A percentile compares a stretch with the other conserved stretches of the same genome.
phyloP scores from a whole-genome alignment of 371 early-diverging fungal genomes.

The Mortierella sp. region DNA sequence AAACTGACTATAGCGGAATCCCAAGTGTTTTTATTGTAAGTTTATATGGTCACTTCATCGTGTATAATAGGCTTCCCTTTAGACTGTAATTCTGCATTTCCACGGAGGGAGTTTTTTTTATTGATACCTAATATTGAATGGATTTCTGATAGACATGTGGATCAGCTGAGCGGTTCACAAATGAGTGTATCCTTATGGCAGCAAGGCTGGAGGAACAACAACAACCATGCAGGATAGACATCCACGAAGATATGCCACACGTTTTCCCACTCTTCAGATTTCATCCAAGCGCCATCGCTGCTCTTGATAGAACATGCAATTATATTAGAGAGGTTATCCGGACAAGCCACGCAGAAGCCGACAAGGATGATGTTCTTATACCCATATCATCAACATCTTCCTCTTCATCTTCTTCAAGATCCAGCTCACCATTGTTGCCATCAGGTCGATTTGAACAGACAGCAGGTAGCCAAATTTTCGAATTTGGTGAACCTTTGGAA shows the following conservation, averaged over 20 bases:
- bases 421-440: constrained; percentile 4
- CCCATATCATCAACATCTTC: constrained; percentile 25
- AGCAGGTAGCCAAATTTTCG: neutral
- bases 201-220: constrained; percentile 40
- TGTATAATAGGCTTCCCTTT: neutral
- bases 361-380: constrained; percentile 17
- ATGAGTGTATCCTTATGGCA: constrained; percentile 43
- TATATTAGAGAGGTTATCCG: constrained; percentile 24
- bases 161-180: constrained; percentile 44
- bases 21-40: constrained; percentile 49
- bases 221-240: constrained; percentile 39
- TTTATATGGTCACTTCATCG: no score
- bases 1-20: constrained; percentile 38
- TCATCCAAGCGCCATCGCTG: constrained; percentile 26
- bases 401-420: constrained; percentile 11
- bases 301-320: constrained; percentile 34
- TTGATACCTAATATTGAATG: neutral
- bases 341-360: neutral
- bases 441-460: neutral
- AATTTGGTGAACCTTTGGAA: neutral
- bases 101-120: neutral
- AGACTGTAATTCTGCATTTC: neutral
- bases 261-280: constrained; percentile 47
- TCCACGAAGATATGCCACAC: constrained; percentile 51
- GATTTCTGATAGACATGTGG: constrained; percentile 37